Evolutionary conservation across 225 moss, liverwort and hornwort genomes (phyloP).

Genomic region (Polytrichum formosum): DNA sequence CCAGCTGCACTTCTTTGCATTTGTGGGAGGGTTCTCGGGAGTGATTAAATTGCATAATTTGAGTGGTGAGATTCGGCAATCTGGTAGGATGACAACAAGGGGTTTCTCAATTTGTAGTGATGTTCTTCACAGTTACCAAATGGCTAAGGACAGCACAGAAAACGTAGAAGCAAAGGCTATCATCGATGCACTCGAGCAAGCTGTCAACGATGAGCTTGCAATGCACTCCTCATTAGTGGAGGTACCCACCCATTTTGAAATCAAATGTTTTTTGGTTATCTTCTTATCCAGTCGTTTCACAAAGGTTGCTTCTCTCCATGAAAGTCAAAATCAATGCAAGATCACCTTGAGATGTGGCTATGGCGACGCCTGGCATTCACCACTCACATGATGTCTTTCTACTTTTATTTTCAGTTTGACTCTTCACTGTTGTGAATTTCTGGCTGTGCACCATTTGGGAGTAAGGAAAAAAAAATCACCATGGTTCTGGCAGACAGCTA

Average conservation of each 20-base stretch:
- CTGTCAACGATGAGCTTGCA: conserved; percentile 65
- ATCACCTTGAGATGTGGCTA: background rate
- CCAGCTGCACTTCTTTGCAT: too few relatives aligned
- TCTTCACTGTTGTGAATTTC: background rate
- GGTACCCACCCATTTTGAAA: conserved; percentile 19
- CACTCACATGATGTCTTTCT: background rate
- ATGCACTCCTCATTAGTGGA: conserved; percentile 60
- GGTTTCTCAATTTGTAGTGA: too few relatives aligned
- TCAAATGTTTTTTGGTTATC: background rate
- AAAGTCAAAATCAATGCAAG: background rate
- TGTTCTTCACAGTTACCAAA: conserved; percentile 43
- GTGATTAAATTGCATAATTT: too few relatives aligned
- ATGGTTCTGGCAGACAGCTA: background rate
- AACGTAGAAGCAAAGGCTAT: conserved; percentile 51
- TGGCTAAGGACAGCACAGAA: conserved; percentile 68
- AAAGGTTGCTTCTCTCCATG: background rate
- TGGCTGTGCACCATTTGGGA: background rate
- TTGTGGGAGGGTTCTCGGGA: too few relatives aligned
- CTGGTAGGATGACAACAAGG: too few relatives aligned
- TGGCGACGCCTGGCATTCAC: background rate
- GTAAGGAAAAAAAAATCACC: background rate
- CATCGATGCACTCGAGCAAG: conserved; percentile 46
- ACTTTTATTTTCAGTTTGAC: background rate
- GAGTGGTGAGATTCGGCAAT: too few relatives aligned
- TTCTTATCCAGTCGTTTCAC: background rate